These are phyloP conservation scores for Lecanicillium sp. DNA, from an alignment of 2,329 filamentous ascomycete species.

Conservation along the genomic window DNA sequence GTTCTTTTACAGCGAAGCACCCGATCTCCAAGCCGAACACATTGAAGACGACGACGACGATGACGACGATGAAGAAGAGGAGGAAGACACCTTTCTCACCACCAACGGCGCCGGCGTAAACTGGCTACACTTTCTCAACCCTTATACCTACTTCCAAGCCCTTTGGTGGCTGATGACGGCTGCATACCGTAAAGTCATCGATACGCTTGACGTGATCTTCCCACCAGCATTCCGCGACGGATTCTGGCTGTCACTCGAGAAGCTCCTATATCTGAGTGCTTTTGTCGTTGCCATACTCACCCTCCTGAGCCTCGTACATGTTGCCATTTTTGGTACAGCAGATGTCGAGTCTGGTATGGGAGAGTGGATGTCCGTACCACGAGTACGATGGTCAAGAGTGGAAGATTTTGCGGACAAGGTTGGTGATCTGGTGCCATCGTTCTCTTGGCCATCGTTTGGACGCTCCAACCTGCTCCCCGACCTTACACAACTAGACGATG, in stretches of 20 bases:
- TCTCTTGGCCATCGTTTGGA: conserved; percentile 6
- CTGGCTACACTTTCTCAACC: conserved; percentile 21
- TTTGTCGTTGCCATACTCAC: conserved; percentile 2
- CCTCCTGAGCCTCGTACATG: conserved; percentile 3
- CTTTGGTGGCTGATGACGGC: conserved; percentile 16
- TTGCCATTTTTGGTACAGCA: conserved; percentile 4
- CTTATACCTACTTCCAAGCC: conserved; percentile 21
- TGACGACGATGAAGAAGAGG: conserved; percentile 3
- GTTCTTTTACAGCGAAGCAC: conserved; percentile 6
- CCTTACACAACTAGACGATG: conserved; percentile 8
- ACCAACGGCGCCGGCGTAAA: conserved; percentile 5
- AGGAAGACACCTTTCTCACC: conserved; percentile 4
- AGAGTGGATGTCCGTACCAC: conserved; percentile 2
- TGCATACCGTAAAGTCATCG: conserved; percentile 13
- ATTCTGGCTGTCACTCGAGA: conserved; percentile 8
- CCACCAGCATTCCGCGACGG: conserved; percentile 8
- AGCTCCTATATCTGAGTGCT: conserved; percentile 2
- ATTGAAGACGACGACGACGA: conserved; percentile 7
- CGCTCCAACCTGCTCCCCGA: conserved; percentile 2
- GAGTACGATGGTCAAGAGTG: conserved; percentile 11
- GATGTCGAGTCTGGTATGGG: conserved; percentile 6
- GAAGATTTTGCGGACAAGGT: conserved; percentile 13
- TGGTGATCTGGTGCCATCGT: conserved; percentile 1
- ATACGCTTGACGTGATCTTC: conserved; percentile 10
- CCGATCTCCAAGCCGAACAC: conserved; percentile 4